Percentiles rank a stretch among this genome's conserved stretches.
Conservation (phyloP, 2,329 filamentous ascomycete species). For the Juglanconis sp. region DNA sequence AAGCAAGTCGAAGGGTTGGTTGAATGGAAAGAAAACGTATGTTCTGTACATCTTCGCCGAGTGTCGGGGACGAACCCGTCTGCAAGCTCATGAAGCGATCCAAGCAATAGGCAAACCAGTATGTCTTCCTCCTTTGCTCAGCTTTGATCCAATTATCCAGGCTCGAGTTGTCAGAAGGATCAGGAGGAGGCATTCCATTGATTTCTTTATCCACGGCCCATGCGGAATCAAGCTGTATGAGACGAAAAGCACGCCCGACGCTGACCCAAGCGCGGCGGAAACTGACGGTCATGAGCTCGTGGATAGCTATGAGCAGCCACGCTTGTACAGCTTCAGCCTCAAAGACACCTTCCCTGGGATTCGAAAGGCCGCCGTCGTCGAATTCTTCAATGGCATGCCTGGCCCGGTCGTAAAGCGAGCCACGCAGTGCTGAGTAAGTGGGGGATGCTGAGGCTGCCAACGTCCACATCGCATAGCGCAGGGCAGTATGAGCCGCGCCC, state of each 20-base stretch:
- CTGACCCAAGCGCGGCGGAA: conserved; percentile 31
- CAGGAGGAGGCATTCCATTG: conserved; percentile 19
- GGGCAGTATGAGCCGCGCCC: background rate
- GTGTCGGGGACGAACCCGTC: conserved; percentile 21
- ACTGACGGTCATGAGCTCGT: conserved; percentile 22
- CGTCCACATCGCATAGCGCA: conserved; percentile 32
- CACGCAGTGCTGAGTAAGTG: conserved; percentile 25
- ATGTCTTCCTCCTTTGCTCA: conserved; percentile 24
- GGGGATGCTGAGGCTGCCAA: conserved; percentile 28
- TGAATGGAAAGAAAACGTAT: conserved; percentile 16
- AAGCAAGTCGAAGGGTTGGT: background rate
- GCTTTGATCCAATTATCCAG: conserved; percentile 14
- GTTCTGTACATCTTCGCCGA: conserved; percentile 22
- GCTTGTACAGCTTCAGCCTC: conserved; percentile 24
- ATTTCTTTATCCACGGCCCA: conserved; percentile 10
- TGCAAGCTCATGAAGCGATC: conserved; percentile 25
- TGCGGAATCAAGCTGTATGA: conserved; percentile 24
- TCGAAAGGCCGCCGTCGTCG: conserved; percentile 19
- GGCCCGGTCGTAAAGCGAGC: conserved; percentile 24
- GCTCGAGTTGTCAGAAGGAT: background rate
- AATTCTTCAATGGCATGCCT: conserved; percentile 24
- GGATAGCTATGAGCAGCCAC: conserved; percentile 24
- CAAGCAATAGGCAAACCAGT: conserved; percentile 27
- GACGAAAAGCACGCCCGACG: conserved; percentile 32
- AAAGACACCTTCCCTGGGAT: conserved; percentile 12